Evolutionary conservation across 345 rosid genomes (phyloP), one percentile per base, ranked within the genome.

Genomic region (Jatropha curcas): DNA sequence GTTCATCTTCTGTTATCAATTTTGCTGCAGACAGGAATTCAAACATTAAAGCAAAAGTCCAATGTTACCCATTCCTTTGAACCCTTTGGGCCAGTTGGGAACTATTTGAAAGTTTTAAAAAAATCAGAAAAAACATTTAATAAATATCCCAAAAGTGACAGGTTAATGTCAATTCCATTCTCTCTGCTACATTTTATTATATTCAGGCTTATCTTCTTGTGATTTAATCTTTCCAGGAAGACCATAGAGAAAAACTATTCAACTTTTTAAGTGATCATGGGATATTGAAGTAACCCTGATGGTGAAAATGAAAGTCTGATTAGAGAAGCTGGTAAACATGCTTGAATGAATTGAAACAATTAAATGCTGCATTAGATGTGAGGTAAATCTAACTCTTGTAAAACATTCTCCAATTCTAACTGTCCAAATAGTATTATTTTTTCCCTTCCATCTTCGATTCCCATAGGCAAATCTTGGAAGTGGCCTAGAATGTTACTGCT

Each of bases 271-370:
- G 27, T 61, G 71, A 68, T 56, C 76, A 52, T 71, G 20, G 24
- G 27, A 48, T 41, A 43, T 24, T 17, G 46, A 0, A 24, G 51
- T 37, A 4, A 28, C 28, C 22, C 55, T 22, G 20, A 59, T 14
- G 31, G 2, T 56, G 53, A 66, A 39, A 64, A 35, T 46, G 3
- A 31, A 64, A 57, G 1, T 9, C 60, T 25, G 7, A 10, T 35
- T 2, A 27, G 7, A 14, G 69, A 79, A 46, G 73, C 51, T 6
- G 13, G 13, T 24, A 1, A 25, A 6, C 52, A 24, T 74, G 61
- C 68, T 79, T 17, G 52, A n/a, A 37, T 4, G 75, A 79, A 59
- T 3, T 74, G 61, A 60, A 66, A 66, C 58, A 65, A 67, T 70
- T 79, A 6, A 7, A 14, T 66, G 57, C 60, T 31, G 69, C 60